These are phyloP conservation scores for Xerocomus potaroensis DNA, from an alignment of 768 basidiomycete species.

Conservation along the genomic window DNA sequence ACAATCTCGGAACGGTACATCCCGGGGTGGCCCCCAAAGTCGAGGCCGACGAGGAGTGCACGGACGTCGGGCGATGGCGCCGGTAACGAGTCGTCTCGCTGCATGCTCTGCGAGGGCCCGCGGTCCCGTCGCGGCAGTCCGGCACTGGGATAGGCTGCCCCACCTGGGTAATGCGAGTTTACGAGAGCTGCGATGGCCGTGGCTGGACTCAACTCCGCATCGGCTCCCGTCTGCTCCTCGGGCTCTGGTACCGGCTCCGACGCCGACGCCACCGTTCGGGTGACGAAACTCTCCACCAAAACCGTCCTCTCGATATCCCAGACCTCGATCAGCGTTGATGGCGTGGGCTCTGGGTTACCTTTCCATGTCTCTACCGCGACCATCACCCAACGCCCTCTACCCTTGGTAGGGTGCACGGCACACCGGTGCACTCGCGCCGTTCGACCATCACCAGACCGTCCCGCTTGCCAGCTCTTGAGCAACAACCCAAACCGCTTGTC, in stretches of 20 bases:
- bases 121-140: slow-evolving; percentile 26
- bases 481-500: slow-evolving; percentile 91
- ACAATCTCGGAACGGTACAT: slow-evolving; percentile 50
- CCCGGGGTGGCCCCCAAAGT: slow-evolving; percentile 69
- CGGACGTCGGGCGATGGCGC: slow-evolving; percentile 64
- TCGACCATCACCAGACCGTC: slow-evolving; percentile 47
- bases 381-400: slow-evolving; percentile 87
- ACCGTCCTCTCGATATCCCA: slow-evolving; percentile 87
- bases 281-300: slow-evolving; percentile 77
- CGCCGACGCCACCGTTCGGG: slow-evolving; percentile 42
- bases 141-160: slow-evolving; percentile 21
- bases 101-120: slow-evolving; percentile 31
- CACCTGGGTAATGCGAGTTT: slow-evolving; percentile 53
- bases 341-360: slow-evolving; percentile 35
- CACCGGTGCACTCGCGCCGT: slow-evolving; percentile 67
- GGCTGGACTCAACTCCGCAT: slow-evolving; percentile 62
- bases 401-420: slow-evolving; percentile 79
- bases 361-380: slow-evolving; percentile 65
- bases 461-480: slow-evolving; percentile 83
- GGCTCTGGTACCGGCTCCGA: slow-evolving; percentile 52
- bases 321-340: slow-evolving; percentile 65
- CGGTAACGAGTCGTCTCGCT: slow-evolving; percentile 33
- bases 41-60: slow-evolving; percentile 63
- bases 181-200: slow-evolving; percentile 77
- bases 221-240: slow-evolving; percentile 45